Evolutionary conservation across 2,329 filamentous ascomycete genomes (phyloP).

Genomic region (Fusarium cyanostomum): DNA sequence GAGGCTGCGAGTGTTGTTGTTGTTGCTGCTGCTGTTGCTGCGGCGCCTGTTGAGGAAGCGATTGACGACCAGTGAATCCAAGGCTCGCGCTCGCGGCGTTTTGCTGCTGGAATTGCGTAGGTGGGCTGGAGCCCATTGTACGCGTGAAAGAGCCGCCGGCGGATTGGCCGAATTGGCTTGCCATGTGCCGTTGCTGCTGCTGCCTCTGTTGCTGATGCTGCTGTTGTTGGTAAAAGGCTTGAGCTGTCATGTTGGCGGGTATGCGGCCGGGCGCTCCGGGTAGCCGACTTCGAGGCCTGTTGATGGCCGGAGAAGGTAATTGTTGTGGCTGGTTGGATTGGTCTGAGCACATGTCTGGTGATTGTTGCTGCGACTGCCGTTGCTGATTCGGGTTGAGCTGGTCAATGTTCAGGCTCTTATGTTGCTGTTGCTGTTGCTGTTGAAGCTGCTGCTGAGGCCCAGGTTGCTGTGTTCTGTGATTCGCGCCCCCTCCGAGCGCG

Average conservation of each 20-base stretch:
- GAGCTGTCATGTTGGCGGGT: slow-evolving; percentile 6
- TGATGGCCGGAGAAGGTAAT: neutral
- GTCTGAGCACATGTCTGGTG: slow-evolving; percentile 9
- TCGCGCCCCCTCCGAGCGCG: neutral
- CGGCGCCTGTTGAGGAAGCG: slow-evolving; percentile 12
- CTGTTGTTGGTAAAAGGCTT: slow-evolving; percentile 25
- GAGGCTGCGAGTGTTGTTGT: slow-evolving; percentile 21
- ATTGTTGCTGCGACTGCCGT: slow-evolving; percentile 17
- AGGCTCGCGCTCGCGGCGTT: slow-evolving; percentile 20
- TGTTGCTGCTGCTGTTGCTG: slow-evolving; percentile 18
- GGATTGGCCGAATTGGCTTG: slow-evolving; percentile 26
- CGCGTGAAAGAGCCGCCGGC: slow-evolving; percentile 17
- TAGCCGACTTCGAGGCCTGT: slow-evolving; percentile 3
- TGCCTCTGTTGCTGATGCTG: slow-evolving; percentile 30
- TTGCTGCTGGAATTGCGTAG: slow-evolving; percentile 30
- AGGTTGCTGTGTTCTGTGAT: slow-evolving; percentile 19
- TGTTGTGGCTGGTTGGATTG: slow-evolving; percentile 4
- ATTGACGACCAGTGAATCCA: neutral
- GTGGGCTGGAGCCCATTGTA: slow-evolving; percentile 10
- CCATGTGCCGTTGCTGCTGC: slow-evolving; percentile 31
- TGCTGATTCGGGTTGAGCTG: slow-evolving; percentile 21
- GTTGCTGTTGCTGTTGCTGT: slow-evolving; percentile 22
- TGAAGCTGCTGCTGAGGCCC: slow-evolving; percentile 11
- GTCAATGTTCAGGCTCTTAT: slow-evolving; percentile 8
- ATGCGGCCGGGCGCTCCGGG: neutral